Evolutionary conservation across 371 early-diverging fungal species (phyloP), one percentile per base, ranked within the genome.

Genomic region (Nematocida sp.): DNA sequence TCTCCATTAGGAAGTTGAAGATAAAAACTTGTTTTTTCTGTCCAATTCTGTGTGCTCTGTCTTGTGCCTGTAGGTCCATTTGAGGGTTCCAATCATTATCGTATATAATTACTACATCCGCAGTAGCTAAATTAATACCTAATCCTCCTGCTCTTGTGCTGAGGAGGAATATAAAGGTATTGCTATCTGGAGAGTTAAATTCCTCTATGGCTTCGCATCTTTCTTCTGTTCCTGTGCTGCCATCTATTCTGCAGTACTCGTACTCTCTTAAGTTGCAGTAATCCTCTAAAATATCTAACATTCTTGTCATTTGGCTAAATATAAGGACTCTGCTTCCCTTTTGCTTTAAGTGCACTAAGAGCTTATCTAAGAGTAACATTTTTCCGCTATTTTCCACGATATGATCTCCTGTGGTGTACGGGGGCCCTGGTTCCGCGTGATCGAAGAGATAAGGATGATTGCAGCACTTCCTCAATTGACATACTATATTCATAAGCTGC

Each of bases 61-160:
- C 99, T 84, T 95, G 97, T 0, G 99, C 99, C 86, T 97, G 97
- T 45, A 95, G 86, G 86, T 98, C 99, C 77, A 92, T 92, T 80
- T 94, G 93, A 25, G 97, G 97, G 81, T 97, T 97, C 93, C 97
- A 99, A 82, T 99, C 99, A n/a, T 92, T 91, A 84, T 99, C 99
- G 82, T 93, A 97, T 77, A 97, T 92, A 60, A 99, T 89, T 30
- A 99, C 99, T 0, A 97, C 97, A 84, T 97, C 99, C 4, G 99
- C 98, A 13, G 95, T 90, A 80, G 95, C 95, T 80, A 99, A 84
- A 84, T 99, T 99, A 39, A 99, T 87, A 75, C 99, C 99, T 59
- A 95, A 86, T 35, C 99, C 99, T 81, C 99, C 99, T 48, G 99
- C 97, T 48, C 97, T 86, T 1, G 77, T 60, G 67, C 79, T 47